These are phyloP conservation scores for Effrenium voratum DNA, from an alignment of 73 alveolate species.

Conservation along the genomic window DNA sequence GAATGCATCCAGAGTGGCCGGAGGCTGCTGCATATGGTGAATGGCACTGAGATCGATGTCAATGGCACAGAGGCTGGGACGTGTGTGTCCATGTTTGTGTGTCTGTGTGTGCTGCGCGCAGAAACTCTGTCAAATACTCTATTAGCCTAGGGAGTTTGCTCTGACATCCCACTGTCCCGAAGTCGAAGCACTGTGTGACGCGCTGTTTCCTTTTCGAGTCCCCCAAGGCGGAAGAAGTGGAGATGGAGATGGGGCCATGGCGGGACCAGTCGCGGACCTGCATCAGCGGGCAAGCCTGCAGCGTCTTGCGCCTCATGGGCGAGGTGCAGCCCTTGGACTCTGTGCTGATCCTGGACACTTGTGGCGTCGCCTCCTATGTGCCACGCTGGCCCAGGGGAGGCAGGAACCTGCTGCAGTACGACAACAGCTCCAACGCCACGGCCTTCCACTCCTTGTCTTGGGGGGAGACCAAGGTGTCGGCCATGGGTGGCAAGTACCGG, in stretches of 20 bases:
- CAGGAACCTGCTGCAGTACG: neutral
- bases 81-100: too few relatives aligned
- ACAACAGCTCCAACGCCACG: neutral
- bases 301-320: neutral
- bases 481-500: neutral
- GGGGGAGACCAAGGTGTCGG: neutral
- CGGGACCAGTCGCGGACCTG: constrained; percentile 1
- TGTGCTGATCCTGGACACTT: neutral
- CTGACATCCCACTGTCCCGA: too few relatives aligned
- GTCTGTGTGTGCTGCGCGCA: too few relatives aligned
- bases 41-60: too few relatives aligned
- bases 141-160: too few relatives aligned
- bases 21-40: too few relatives aligned
- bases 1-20: too few relatives aligned
- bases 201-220: too few relatives aligned
- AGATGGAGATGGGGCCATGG: neutral
- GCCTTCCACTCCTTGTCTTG: neutral
- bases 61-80: too few relatives aligned
- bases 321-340: neutral
- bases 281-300: constrained; percentile 21
- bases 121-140: too few relatives aligned
- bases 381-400: neutral
- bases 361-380: neutral
- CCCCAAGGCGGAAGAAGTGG: too few relatives aligned
- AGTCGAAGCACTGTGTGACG: too few relatives aligned